Percentiles rank a stretch among this genome's conserved stretches.
Conservation (phyloP, 768 basidiomycete species). For the Leccinum broughii region DNA sequence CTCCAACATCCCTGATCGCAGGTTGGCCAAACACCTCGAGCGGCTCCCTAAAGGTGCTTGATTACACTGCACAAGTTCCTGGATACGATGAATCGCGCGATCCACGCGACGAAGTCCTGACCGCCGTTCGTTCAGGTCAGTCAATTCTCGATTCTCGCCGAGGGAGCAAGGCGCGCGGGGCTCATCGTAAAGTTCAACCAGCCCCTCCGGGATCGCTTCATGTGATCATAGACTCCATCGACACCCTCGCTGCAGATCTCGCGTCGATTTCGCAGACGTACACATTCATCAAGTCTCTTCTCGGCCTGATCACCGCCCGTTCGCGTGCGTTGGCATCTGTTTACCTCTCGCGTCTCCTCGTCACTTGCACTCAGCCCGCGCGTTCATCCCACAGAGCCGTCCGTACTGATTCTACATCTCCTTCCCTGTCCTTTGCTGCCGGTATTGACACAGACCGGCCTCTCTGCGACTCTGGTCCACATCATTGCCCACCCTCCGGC, state of each 20-base stretch:
- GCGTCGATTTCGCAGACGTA: constrained; percentile 55
- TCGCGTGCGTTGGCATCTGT: constrained; percentile 42
- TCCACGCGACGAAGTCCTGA: constrained; percentile 39
- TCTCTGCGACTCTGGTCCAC: constrained; percentile 65
- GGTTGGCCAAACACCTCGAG: constrained; percentile 21
- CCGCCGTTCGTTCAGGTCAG: constrained; percentile 41
- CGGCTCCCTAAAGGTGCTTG: constrained; percentile 40
- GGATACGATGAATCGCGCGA: constrained; percentile 48
- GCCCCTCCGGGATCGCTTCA: constrained; percentile 50
- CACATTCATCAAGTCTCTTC: constrained; percentile 49
- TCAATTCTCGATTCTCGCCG: background rate
- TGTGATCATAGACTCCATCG: constrained; percentile 72
- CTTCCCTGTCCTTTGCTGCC: constrained; percentile 51
- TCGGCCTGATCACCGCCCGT: constrained; percentile 45
- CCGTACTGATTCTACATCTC: constrained; percentile 62
- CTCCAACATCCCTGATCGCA: constrained; percentile 48
- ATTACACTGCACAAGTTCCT: constrained; percentile 53
- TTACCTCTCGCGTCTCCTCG: background rate
- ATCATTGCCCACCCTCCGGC: constrained; percentile 68
- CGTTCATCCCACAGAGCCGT: constrained; percentile 41
- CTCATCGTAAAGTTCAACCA: constrained; percentile 21
- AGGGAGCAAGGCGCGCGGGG: background rate
- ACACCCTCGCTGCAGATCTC: constrained; percentile 61
- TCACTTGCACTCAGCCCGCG: constrained; percentile 11
- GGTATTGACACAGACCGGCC: constrained; percentile 57